These are phyloP conservation scores for Cryptococcus sp. DNA, from an alignment of 1,284 basidiomycete species.

Conservation along the genomic window DNA sequence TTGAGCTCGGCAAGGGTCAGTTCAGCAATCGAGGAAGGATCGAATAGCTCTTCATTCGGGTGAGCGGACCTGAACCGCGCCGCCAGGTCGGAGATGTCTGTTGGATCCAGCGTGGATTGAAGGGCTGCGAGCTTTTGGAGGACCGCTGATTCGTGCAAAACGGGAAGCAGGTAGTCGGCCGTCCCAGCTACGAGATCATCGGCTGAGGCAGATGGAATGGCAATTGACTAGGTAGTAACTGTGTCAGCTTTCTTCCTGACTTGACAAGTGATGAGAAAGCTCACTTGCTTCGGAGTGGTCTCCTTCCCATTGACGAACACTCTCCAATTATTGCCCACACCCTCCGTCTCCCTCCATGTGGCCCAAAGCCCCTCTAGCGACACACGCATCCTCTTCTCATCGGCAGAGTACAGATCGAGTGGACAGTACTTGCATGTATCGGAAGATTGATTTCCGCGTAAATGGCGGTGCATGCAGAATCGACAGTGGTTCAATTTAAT, in stretches of 20 bases:
- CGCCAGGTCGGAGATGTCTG: constrained; percentile 64
- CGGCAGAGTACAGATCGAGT: constrained; percentile 77
- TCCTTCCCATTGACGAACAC: constrained; percentile 69
- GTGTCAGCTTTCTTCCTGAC: constrained; percentile 11
- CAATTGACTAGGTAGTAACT: too few species aligned
- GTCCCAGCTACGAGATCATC: constrained; percentile 14
- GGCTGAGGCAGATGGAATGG: too few species aligned
- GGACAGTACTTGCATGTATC: constrained; percentile 67
- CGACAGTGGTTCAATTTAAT: constrained; percentile 75
- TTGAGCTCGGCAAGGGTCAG: constrained; percentile 64
- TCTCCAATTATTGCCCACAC: constrained; percentile 73
- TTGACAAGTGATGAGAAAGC: constrained; percentile 25
- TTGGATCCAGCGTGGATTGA: constrained; percentile 74
- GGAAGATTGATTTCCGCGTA: constrained; percentile 41
- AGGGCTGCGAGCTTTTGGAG: constrained; percentile 64
- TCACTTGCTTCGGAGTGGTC: constrained; percentile 65
- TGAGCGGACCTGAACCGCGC: constrained; percentile 23
- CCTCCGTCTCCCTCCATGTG: constrained; percentile 66
- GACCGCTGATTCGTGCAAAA: constrained; percentile 61
- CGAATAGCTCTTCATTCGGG: constrained; percentile 30
- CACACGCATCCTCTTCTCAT: constrained; percentile 60
- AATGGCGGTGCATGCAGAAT: constrained; percentile 81
- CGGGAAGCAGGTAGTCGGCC: constrained; percentile 55
- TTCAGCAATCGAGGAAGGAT: constrained; percentile 45
- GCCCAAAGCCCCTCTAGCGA: constrained; percentile 73